Evolutionary conservation across 75 land plant genomes (phyloP), one percentile per base, ranked within the genome.

Genomic region (Selaginella tamariscina): DNA sequence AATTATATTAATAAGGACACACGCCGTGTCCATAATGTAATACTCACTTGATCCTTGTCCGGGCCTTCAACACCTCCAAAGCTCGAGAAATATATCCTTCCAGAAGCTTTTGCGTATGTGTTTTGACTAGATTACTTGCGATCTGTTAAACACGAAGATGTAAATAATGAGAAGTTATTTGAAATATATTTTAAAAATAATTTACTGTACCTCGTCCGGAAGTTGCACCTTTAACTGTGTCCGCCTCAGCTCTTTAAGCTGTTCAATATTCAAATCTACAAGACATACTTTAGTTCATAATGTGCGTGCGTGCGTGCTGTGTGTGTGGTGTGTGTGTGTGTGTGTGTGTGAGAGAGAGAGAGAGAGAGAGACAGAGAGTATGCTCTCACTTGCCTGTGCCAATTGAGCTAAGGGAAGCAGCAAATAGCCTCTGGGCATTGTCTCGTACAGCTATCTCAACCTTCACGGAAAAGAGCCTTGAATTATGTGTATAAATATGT

Each of bases 371-470:
- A n/a, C n/a, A n/a, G n/a, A n/a, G n/a, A n/a, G n/a, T n/a, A n/a
- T n/a, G 39, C 11, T 30, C 31, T 15, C 13, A 63, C 57, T 73
- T 66, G 88, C 98, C 95, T 72, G 72, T 68, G n/a, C 74, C 82
- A 79, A 94, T 33, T 5, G 70, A 70, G 23, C 70, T 74, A 54
- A 94, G 78, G 66, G 76, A 77, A n/a, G 26, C n/a, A 28, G 68
- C 71, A 74, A 87, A 94, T 63, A 89, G 65, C 56, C 82, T 81
- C 33, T 87, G 83, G 2, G 98, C 96, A 81, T 94, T 94, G 66
- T 89, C 98, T 39, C 95, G 84, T 26, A 94, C 72, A 44, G 98
- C 98, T 75, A 94, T 73, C 64, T 86, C 95, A 69, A 94, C 83
- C 98, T 91, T 77, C 22, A 49, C 67, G 26, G 1, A 31, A 39